Conservation (phyloP, 352 stramenopile genomes). For the Globisporangium camurandrum region DNA sequence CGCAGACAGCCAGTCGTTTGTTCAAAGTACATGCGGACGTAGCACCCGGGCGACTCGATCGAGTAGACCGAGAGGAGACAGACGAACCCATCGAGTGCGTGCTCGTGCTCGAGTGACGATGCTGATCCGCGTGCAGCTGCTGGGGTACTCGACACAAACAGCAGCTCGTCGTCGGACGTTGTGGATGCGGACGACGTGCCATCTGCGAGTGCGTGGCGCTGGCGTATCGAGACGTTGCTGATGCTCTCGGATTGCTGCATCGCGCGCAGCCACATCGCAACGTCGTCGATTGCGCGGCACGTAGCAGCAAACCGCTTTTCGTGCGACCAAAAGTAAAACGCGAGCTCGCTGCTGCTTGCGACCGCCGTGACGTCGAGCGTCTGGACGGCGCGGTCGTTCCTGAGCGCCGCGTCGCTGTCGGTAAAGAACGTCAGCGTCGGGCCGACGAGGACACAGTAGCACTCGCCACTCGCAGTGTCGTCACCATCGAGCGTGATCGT, state of each 20-base stretch:
- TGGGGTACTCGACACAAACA: conserved; percentile 20
- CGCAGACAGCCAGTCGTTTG: conserved; percentile 48
- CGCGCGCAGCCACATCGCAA: conserved; percentile 55
- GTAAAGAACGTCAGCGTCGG: conserved; percentile 47
- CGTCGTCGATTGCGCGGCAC: conserved; percentile 16
- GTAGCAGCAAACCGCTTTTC: conserved; percentile 28
- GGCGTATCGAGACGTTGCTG: conserved; percentile 19
- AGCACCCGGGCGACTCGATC: conserved; percentile 53
- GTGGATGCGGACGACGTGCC: neutral
- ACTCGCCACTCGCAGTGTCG: conserved; percentile 20
- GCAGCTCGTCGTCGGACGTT: conserved; percentile 14
- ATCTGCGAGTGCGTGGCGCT: conserved; percentile 13
- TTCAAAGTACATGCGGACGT: conserved; percentile 71
- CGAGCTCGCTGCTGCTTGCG: conserved; percentile 15
- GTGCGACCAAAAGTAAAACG: conserved; percentile 47
- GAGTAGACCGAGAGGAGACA: conserved; percentile 73
- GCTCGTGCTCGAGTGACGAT: neutral
- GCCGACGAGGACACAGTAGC: conserved; percentile 62
- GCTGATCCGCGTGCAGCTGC: conserved; percentile 2
- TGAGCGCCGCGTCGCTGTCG: conserved; percentile 23
- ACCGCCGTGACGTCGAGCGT: conserved; percentile 42
- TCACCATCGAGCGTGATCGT: conserved; percentile 30
- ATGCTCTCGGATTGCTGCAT: conserved; percentile 42
- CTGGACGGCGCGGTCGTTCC: conserved; percentile 21
- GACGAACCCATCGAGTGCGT: conserved; percentile 36